Evolutionary conservation across 139 green algal genomes (phyloP).

Genomic region (Chlamydomonas sp.): DNA sequence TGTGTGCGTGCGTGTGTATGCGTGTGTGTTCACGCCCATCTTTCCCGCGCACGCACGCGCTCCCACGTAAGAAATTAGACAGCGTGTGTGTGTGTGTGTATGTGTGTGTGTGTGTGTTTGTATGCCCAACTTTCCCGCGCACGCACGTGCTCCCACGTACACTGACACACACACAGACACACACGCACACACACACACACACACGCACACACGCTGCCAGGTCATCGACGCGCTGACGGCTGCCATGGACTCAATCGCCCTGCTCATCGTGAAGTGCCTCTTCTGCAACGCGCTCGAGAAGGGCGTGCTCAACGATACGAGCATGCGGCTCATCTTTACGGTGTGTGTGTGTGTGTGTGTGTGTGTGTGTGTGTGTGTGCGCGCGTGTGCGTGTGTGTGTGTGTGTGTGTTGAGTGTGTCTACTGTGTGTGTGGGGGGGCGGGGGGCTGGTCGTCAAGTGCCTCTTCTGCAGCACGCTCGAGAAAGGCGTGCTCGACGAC

Average conservation of each 20-base stretch:
- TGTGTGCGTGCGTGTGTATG: no score
- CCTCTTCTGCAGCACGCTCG: not conserved
- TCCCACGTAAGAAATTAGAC: no score
- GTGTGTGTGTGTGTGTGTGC: not conserved
- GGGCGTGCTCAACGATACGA: not conserved
- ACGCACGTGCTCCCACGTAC: not conserved
- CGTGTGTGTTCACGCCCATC: no score
- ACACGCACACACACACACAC: not conserved
- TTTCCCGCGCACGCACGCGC: no score
- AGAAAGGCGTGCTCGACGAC: not conserved
- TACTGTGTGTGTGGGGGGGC: no score
- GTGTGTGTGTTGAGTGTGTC: not conserved
- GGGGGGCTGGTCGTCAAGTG: not conserved
- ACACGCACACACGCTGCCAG: conserved; percentile 6
- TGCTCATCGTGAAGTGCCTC: not conserved
- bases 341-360: not conserved
- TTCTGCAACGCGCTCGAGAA: not conserved
- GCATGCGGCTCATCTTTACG: conserved; percentile 7
- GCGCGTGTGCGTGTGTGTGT: not conserved
- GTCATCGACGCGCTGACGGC: not conserved
- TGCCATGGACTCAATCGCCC: no score
- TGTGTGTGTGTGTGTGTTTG: no score
- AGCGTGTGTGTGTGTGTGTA: no score
- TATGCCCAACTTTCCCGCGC: no score
- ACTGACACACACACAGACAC: not conserved